Evolutionary conservation across 164 flowering plant genomes (phyloP), one percentile per base, ranked within the genome.

Genomic region (Vitis rotundifolia): DNA sequence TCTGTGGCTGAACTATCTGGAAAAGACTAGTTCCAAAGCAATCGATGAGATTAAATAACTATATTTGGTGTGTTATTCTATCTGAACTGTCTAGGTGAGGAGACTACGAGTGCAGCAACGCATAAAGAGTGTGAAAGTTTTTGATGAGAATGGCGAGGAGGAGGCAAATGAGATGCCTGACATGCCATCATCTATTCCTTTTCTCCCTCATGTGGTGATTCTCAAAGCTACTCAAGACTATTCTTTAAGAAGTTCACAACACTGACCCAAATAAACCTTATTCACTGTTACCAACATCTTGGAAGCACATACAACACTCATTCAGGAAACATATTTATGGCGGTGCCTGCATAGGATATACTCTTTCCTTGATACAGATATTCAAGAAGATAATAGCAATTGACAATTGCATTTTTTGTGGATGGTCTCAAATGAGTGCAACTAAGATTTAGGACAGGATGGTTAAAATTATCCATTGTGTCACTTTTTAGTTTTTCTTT

Each of bases 141-240:
- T 64, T 48, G 74, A 74, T 76, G 94, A 82, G 65, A 71, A 16
- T 58, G 74, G 76, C 2, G 88, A 79, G 28, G 86, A 81, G 61
- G 86, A 80, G n/a, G 84, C 85, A 61, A 62, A 86, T 85, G 98
- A 94, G 79, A 89, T 94, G 96, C 97, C 90, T 59, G 92, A 89
- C 18, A 91, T 94, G 29, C 87, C 92, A 37, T 94, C 98, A 22
- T 82, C 97, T 15, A 88, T 92, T 74, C 97, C 97, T 22, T 94
- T 94, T 85, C 85, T 91, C 37, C 86, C 91, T 61, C 77, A 72
- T 71, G 74, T 92, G 97, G 98, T 94, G 71, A 86, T 78, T 73
- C 49, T 67, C 37, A 11, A 31, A 72, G 26, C 31, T 60, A 10
- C 47, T 37, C 19, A 31, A 59, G 1, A 28, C 12, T 11, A 28